A percentile compares a stretch with the other conserved stretches of the same genome.
Evolutionary conservation across 2,329 filamentous ascomycete genomes (phyloP).

Genomic region (Aspergillus japonicus): DNA sequence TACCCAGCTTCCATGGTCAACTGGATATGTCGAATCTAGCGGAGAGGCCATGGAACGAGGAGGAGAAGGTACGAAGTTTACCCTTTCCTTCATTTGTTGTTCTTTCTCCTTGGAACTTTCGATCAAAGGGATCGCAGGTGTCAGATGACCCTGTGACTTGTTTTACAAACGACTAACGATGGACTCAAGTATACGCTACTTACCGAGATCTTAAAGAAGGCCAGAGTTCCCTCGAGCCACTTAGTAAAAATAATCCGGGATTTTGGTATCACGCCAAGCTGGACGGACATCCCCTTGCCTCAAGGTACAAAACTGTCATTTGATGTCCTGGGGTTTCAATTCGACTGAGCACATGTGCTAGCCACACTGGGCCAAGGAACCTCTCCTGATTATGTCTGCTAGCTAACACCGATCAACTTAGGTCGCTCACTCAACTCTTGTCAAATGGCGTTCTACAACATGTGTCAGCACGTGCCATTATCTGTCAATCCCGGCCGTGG

Average conservation of each 20-base stretch:
- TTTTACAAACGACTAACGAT: conserved; percentile 6
- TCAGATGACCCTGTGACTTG: not conserved
- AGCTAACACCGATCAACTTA: conserved; percentile 23
- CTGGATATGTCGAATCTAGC: conserved; percentile 46
- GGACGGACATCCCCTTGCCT: conserved; percentile 44
- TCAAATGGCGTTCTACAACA: conserved; percentile 34
- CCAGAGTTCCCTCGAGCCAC: conserved; percentile 36
- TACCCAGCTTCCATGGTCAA: conserved; percentile 34
- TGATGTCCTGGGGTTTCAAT: not conserved
- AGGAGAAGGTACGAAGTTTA: conserved; percentile 43
- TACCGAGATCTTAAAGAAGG: conserved; percentile 44
- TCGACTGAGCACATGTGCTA: conserved; percentile 5
- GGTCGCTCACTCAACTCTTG: conserved; percentile 43
- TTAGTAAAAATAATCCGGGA: conserved; percentile 42
- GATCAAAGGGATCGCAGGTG: not conserved
- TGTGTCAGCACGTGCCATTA: conserved; percentile 30
- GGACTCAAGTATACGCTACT: conserved; percentile 40
- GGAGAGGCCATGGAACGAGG: conserved; percentile 46
- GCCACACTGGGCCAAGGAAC: not conserved
- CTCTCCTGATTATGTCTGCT: not conserved
- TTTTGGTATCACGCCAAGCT: conserved; percentile 36
- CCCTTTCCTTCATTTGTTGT: not conserved
- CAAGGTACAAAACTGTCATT: conserved; percentile 36
- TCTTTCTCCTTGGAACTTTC: not conserved
- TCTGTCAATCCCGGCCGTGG: conserved; percentile 16